These are phyloP conservation scores for Stachybotrys elegans DNA, from an alignment of 2,329 filamentous ascomycete genomes.

Conservation along the genomic window DNA sequence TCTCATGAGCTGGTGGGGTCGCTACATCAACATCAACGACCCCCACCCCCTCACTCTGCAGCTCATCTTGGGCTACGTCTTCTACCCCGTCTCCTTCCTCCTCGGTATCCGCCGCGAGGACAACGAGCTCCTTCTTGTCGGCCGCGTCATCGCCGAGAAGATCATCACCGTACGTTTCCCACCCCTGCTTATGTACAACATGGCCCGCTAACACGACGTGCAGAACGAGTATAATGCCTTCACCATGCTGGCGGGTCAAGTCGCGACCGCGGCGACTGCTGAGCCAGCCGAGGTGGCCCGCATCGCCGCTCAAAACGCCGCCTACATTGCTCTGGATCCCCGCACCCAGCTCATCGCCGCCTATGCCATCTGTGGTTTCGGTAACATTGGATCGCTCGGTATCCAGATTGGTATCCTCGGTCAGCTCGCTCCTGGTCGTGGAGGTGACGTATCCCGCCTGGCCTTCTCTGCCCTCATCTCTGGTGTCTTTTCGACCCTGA, in stretches of 20 bases:
- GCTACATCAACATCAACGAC: constrained; percentile 67
- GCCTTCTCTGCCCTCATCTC: constrained; percentile 73
- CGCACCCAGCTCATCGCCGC: constrained; percentile 79
- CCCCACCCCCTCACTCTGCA: constrained; percentile 64
- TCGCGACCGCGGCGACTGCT: no score
- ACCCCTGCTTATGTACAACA: no score
- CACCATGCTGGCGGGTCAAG: constrained; percentile 12
- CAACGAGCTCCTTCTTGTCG: constrained; percentile 62
- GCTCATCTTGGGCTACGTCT: constrained; percentile 70
- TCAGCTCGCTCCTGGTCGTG: constrained; percentile 70
- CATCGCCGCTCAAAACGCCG: no score
- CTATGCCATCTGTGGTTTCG: constrained; percentile 78
- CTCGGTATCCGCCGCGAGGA: constrained; percentile 64
- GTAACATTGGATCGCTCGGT: constrained; percentile 81
- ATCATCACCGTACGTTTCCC: constrained; percentile 58
- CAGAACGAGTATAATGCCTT: constrained; percentile 78
- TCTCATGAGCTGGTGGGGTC: constrained; percentile 78
- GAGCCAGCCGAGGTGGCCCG: no score
- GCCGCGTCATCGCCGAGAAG: constrained; percentile 77
- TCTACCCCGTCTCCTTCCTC: constrained; percentile 76
- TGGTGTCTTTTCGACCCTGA: constrained; percentile 74
- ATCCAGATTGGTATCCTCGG: constrained; percentile 86
- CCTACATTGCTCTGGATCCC: no score
- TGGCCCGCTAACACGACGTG: neutral
- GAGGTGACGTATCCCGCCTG: constrained; percentile 69